These are phyloP conservation scores for Elsinoe necatrix DNA, from an alignment of 2,329 filamentous ascomycete genomes.

Conservation along the genomic window DNA sequence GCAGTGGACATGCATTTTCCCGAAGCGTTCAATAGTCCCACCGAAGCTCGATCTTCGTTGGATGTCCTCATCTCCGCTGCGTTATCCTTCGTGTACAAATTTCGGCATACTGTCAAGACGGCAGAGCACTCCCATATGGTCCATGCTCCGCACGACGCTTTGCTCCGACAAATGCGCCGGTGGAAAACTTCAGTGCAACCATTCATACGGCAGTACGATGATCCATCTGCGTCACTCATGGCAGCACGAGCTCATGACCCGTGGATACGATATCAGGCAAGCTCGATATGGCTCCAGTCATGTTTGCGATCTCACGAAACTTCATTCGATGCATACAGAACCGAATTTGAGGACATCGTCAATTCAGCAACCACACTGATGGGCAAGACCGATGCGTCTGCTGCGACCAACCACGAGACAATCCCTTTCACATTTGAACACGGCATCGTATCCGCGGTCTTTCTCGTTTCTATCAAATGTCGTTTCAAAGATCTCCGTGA, in stretches of 20 bases:
- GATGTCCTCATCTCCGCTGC: background rate
- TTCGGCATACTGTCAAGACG: background rate
- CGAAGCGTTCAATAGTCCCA: slow-evolving; percentile 15
- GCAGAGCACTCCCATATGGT: background rate
- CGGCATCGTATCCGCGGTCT: slow-evolving; percentile 22
- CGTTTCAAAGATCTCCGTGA: slow-evolving; percentile 21
- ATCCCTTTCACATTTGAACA: slow-evolving; percentile 24
- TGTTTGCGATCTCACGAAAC: slow-evolving; percentile 18
- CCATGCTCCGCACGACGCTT: background rate
- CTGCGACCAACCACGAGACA: slow-evolving; percentile 3
- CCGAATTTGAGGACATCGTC: slow-evolving; percentile 21
- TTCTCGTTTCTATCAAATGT: slow-evolving; percentile 23
- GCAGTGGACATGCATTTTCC: slow-evolving; percentile 5
- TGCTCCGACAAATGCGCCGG: background rate
- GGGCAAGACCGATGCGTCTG: slow-evolving; percentile 9
- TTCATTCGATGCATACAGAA: slow-evolving; percentile 18
- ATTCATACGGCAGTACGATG: background rate
- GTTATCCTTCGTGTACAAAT: background rate
- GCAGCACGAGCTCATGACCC: background rate
- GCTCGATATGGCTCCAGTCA: slow-evolving; percentile 20
- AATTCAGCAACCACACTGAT: background rate
- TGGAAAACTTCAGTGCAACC: background rate
- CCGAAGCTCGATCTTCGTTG: background rate
- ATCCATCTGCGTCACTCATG: no score
- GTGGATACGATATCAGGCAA: slow-evolving; percentile 20